Percentiles rank a stretch among this genome's conserved stretches.
Conservation (phyloP, 805 yeast species). For the Monosporozyma siamensis region DNA sequence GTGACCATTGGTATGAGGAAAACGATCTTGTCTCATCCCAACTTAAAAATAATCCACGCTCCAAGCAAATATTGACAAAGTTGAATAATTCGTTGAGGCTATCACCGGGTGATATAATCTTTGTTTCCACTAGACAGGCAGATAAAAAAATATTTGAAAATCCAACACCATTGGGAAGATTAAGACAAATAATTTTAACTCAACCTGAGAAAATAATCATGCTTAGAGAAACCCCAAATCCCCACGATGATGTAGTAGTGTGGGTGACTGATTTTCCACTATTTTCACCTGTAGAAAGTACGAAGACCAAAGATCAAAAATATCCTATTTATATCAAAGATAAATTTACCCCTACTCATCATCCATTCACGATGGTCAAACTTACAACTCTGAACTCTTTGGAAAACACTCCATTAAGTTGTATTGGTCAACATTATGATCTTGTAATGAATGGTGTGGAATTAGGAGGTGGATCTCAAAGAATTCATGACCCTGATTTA, state of each 20-base stretch:
- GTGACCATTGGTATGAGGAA: slow-evolving; percentile 35
- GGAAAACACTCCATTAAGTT: slow-evolving; percentile 44
- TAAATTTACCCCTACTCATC: slow-evolving; percentile 69
- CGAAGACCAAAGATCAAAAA: slow-evolving; percentile 6
- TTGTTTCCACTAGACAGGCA: slow-evolving; percentile 57
- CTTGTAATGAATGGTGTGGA: slow-evolving; percentile 90
- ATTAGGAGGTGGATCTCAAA: slow-evolving; percentile 93
- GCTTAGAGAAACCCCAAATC: slow-evolving; percentile 10
- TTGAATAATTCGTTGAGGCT: slow-evolving; percentile 35
- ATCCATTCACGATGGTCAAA: slow-evolving; percentile 92
- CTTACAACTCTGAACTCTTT: slow-evolving; percentile 55
- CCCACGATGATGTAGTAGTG: slow-evolving; percentile 38
- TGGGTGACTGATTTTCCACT: slow-evolving; percentile 95
- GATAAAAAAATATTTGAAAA: slow-evolving; percentile 67
- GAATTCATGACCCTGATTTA: slow-evolving; percentile 78
- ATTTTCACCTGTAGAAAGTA: slow-evolving; percentile 62
- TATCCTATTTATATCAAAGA: slow-evolving; percentile 55
- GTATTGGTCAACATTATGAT: slow-evolving; percentile 88
- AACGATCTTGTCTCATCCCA: slow-evolving; percentile 27
- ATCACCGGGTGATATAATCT: slow-evolving; percentile 62
- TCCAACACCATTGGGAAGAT: slow-evolving; percentile 88
- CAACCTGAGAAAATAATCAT: slow-evolving; percentile 35
- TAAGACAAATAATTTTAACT: slow-evolving; percentile 64
- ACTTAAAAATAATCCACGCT: not conserved
- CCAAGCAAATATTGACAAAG: not conserved